Evolutionary conservation across 768 basidiomycete genomes (phyloP), one percentile per base, ranked within the genome.

Genomic region (Cubamyces lactineus): DNA sequence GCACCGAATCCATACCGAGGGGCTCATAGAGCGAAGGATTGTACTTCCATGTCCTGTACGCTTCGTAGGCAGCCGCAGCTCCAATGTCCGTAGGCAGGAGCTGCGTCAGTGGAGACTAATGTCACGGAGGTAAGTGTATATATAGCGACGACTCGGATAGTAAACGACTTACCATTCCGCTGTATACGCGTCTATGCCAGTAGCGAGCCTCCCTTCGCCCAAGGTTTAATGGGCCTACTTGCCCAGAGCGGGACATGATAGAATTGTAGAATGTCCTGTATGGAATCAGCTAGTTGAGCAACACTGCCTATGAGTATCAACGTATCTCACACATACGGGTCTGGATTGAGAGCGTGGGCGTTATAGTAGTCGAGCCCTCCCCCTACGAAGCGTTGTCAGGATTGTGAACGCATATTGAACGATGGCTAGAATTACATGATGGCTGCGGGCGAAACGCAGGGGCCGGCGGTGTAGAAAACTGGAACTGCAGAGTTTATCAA

Each of bases 21-120:
- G 84, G 82, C 50, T 84, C 81, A 57, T 86, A 83, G 43, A 87
- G 77, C 30, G 62, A 45, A 3, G 73, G 76, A 40, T 63, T 63
- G 65, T 86, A 82, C 51, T 84, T 83, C 84, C 86, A 88, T 34
- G 81, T 80, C 17, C 88, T 80, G 72, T 87, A 86, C 0, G 88
- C 88, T 71, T 91, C 89, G 69, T 89, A 91, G 0, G 87, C 89
- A 8, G 89, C 89, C 2, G 90, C 91, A 64, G 87, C 83, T 0
- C 91, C 91, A 13, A 92, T 80, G 61, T 91, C 87, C 17, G 73
- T 67, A 0, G 89, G 86, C 9, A 77, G 70, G 74, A 90, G 76
- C 46, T 75, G 72, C 55, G 71, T 73, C 16, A 86, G 70, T 56
- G 84, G 83, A 28, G 81, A 79, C 86, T 88, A 23, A 51, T 30